phyloP scores from a whole-genome alignment of 2,329 filamentous ascomycete species.

The Zymoseptoria pseudotritici region DNA sequence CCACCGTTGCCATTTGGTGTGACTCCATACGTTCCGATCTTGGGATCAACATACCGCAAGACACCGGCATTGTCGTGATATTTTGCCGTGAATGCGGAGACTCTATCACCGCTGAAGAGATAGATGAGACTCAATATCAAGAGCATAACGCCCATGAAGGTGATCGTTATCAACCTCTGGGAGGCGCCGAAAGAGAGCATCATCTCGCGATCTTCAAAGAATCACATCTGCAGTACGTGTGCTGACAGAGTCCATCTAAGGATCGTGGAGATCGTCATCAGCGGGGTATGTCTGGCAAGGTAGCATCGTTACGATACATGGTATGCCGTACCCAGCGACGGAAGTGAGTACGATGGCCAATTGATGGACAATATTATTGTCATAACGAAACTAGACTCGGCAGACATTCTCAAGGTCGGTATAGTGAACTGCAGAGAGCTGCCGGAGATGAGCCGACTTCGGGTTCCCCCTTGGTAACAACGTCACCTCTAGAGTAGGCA shows the following conservation, averaged over 20 bases:
- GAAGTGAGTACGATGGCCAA: background rate
- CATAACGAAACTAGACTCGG: background rate
- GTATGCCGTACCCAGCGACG: background rate
- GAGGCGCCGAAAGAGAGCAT: background rate
- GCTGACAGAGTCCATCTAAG: background rate
- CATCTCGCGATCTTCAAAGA: background rate
- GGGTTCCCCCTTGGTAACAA: too few species aligned
- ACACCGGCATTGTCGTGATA: slow-evolving; percentile 24
- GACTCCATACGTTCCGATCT: slow-evolving; percentile 27
- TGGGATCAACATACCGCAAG: slow-evolving; percentile 26
- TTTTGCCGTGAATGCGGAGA: background rate
- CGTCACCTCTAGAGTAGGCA: too few species aligned
- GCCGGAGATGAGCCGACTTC: too few species aligned
- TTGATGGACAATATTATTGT: background rate
- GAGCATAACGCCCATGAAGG: background rate
- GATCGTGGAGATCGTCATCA: background rate
- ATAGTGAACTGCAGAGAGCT: too few species aligned
- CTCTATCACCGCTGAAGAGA: background rate
- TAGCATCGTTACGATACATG: background rate
- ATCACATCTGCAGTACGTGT: background rate
- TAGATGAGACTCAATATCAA: background rate
- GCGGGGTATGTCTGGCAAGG: background rate
- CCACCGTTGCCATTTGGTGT: slow-evolving; percentile 30
- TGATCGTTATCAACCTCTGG: background rate
- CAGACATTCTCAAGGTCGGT: background rate